Conservation (phyloP, 768 basidiomycete species). For the Macrocybe gigantea region DNA sequence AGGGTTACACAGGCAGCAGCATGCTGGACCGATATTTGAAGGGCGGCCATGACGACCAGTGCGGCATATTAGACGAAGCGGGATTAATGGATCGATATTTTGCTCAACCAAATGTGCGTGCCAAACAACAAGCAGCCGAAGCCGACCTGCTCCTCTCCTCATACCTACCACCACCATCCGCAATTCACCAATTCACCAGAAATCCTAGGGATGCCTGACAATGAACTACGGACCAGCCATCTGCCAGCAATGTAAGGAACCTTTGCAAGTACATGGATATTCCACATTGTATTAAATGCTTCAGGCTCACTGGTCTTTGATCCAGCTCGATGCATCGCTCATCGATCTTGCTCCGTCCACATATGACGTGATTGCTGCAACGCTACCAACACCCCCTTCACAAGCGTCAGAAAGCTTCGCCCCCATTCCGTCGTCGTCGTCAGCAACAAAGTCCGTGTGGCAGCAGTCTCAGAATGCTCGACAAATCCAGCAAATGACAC, state of each 20-base stretch:
- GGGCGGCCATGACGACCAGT: too few species aligned
- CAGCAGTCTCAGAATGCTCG: slow-evolving; percentile 44
- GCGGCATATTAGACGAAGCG: too few species aligned
- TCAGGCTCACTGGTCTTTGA: not conserved
- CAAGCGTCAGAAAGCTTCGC: slow-evolving; percentile 21
- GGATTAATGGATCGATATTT: too few species aligned
- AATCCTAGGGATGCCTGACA: slow-evolving; percentile 3
- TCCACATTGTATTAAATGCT: not conserved
- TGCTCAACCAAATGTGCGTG: too few species aligned
- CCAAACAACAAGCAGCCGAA: not conserved
- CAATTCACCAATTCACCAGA: not conserved
- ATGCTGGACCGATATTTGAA: too few species aligned
- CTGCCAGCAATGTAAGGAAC: slow-evolving; percentile 91
- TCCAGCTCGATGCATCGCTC: slow-evolving; percentile 84
- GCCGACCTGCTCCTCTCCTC: not conserved
- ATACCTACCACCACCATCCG: not conserved
- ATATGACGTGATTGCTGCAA: slow-evolving; percentile 77
- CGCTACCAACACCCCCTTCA: slow-evolving; percentile 52
- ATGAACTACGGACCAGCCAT: slow-evolving; percentile 44
- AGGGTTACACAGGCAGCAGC: too few species aligned
- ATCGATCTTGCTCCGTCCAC: slow-evolving; percentile 81
- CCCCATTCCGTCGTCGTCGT: slow-evolving; percentile 36
- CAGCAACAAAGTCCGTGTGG: slow-evolving; percentile 58
- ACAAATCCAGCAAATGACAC: slow-evolving; percentile 21
- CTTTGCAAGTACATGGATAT: slow-evolving; percentile 56